Conservation (phyloP, 2,329 filamentous ascomycete species). For the Hypoxylon sp. region DNA sequence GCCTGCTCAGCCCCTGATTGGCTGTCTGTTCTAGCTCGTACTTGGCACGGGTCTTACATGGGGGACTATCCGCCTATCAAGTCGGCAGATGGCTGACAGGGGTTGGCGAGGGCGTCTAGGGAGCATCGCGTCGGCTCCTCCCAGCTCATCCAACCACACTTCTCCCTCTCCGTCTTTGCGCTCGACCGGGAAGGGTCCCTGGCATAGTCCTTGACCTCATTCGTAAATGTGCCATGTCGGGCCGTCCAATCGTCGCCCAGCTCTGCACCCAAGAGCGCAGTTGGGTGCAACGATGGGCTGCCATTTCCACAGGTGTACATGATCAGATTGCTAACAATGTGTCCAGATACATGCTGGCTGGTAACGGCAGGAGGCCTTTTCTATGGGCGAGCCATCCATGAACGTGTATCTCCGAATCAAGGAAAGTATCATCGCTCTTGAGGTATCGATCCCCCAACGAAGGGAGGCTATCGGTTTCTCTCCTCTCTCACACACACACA, state of each 20-base stretch:
- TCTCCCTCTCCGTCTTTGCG: slow-evolving; percentile 38
- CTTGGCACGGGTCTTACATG: slow-evolving; percentile 35
- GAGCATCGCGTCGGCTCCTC: slow-evolving; percentile 42
- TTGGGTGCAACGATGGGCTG: slow-evolving; percentile 41
- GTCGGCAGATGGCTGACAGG: slow-evolving; percentile 43
- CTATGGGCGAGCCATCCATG: slow-evolving; percentile 16
- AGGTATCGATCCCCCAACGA: slow-evolving; percentile 17
- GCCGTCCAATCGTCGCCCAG: slow-evolving; percentile 33
- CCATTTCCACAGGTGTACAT: slow-evolving; percentile 34
- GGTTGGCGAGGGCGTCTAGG: slow-evolving; percentile 39
- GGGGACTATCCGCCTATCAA: slow-evolving; percentile 46
- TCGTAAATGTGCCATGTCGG: slow-evolving; percentile 34
- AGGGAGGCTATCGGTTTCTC: slow-evolving; percentile 9
- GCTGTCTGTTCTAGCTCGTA: slow-evolving; percentile 39
- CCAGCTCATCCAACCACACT: slow-evolving; percentile 41
- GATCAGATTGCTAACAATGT: slow-evolving; percentile 14
- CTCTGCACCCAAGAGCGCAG: slow-evolving; percentile 34
- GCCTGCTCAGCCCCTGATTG: slow-evolving; percentile 49
- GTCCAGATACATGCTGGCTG: slow-evolving; percentile 25
- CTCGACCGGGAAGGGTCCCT: slow-evolving; percentile 36
- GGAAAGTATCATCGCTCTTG: slow-evolving; percentile 19
- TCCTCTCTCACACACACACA: slow-evolving; percentile 40
- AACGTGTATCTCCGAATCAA: slow-evolving; percentile 23
- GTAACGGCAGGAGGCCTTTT: slow-evolving; percentile 20
- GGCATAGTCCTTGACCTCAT: slow-evolving; percentile 38